Evolutionary conservation across 2,329 filamentous ascomycete species (phyloP).

Genomic region (Stromatinia cepivora): DNA sequence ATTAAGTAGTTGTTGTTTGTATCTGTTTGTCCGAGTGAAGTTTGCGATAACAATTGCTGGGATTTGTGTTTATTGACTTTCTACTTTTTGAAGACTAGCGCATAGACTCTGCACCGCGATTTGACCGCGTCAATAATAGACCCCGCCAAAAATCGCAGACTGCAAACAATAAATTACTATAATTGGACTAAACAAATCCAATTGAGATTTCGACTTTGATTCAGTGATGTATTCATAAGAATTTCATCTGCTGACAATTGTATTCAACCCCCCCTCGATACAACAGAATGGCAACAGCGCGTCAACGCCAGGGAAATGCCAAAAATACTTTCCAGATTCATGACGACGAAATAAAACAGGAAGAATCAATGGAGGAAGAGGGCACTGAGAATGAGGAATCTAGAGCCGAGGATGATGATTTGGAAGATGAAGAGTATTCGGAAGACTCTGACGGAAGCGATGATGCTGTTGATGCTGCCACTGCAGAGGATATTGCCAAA

Average conservation of each 20-base stretch:
- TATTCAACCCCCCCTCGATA: constrained; percentile 22
- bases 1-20: constrained; percentile 1
- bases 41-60: constrained; percentile 22
- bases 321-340: constrained; percentile 44
- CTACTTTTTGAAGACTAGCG: constrained; percentile 11
- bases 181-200: not conserved
- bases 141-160: constrained; percentile 20
- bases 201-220: constrained; percentile 7
- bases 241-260: constrained; percentile 19
- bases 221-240: constrained; percentile 10
- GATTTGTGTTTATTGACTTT: constrained; percentile 22
- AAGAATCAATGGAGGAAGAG: constrained; percentile 40
- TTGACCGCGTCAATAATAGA: constrained; percentile 17
- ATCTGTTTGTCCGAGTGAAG: constrained; percentile 9
- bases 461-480: constrained; percentile 62
- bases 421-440: constrained; percentile 47
- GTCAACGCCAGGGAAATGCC: constrained; percentile 33
- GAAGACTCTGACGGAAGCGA: constrained; percentile 58
- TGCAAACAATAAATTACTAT: not conserved
- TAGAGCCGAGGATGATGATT: constrained; percentile 30
- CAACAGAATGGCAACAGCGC: constrained; percentile 36
- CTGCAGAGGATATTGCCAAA: constrained; percentile 83
- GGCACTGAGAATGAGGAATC: constrained; percentile 42
- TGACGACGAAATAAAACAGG: constrained; percentile 42
- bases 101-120: constrained; percentile 8